These are phyloP conservation scores for Xerocomus brunneocitrinus DNA, from an alignment of 768 basidiomycete genomes.

Conservation along the genomic window DNA sequence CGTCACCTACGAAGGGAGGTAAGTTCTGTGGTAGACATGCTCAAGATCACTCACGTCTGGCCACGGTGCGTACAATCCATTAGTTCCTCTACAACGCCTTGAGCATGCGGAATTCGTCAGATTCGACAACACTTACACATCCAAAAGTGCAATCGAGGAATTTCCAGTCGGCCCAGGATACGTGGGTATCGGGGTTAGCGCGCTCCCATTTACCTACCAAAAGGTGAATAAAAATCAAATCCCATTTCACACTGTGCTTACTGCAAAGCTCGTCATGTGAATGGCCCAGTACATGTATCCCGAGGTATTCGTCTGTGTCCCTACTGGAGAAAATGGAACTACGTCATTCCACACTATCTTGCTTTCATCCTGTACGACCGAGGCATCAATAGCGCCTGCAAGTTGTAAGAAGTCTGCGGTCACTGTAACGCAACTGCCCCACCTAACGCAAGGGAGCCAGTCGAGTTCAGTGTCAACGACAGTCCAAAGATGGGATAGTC, in stretches of 20 bases:
- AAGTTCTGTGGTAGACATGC: background rate
- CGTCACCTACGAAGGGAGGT: conserved; percentile 46
- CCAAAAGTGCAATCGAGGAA: conserved; percentile 63
- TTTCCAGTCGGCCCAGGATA: conserved; percentile 55
- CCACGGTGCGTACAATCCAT: conserved; percentile 73
- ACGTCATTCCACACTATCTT: conserved; percentile 71
- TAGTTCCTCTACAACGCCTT: conserved; percentile 49
- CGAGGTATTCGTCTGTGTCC: conserved; percentile 50
- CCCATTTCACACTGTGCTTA: conserved; percentile 23
- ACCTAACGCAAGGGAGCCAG: conserved; percentile 67
- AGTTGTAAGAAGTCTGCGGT: background rate
- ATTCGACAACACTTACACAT: conserved; percentile 50
- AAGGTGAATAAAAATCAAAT: conserved; percentile 2
- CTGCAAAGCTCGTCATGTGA: conserved; percentile 51
- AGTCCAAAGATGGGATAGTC: conserved; percentile 78
- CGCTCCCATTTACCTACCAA: conserved; percentile 52
- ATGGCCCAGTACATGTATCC: conserved; percentile 78
- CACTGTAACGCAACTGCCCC: background rate
- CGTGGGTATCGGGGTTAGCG: conserved; percentile 53
- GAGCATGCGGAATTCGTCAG: background rate
- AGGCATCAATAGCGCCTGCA: conserved; percentile 70
- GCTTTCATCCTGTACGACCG: conserved; percentile 57
- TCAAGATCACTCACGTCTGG: conserved; percentile 53
- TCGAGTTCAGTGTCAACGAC: conserved; percentile 52
- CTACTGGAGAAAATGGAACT: conserved; percentile 66